These are phyloP conservation scores for Cystobasidium tubakii DNA, from an alignment of 768 basidiomycete species.

Conservation along the genomic window DNA sequence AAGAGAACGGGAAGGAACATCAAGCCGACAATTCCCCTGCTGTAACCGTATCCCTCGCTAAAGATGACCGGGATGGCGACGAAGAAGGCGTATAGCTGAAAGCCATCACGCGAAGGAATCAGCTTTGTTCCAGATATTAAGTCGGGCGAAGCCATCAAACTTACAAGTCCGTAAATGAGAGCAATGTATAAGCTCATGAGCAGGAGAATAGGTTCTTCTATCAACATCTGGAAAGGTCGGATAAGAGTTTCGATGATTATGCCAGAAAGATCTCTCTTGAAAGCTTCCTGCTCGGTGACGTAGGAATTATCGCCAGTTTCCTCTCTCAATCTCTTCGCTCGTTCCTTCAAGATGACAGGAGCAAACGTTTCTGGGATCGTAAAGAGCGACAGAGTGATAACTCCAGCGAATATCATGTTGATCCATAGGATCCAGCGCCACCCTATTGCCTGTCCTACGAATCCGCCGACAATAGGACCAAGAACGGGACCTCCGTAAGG, in stretches of 20 bases:
- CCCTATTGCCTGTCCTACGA: constrained; percentile 13
- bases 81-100: constrained; percentile 29
- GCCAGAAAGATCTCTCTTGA: constrained; percentile 39
- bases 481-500: constrained; percentile 22
- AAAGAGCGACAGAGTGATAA: constrained; percentile 29
- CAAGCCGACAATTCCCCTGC: constrained; percentile 43
- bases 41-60: constrained; percentile 42
- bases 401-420: constrained; percentile 38
- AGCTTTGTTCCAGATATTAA: no score
- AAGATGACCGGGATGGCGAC: constrained; percentile 46
- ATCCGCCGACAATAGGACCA: constrained; percentile 15
- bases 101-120: neutral
- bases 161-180: neutral
- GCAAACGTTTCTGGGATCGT: constrained; percentile 47
- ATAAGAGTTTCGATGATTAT: constrained; percentile 43
- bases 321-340: constrained; percentile 45
- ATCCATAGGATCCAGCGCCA: constrained; percentile 26
- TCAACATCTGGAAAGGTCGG: constrained; percentile 39
- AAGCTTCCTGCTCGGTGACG: constrained; percentile 35
- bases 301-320: constrained; percentile 40
- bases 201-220: constrained; percentile 11
- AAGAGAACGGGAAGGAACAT: constrained; percentile 44
- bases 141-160: neutral
- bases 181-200: constrained; percentile 24
- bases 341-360: constrained; percentile 45